phyloP scores from a whole-genome alignment of 768 basidiomycete species.

The Galerina marginata region DNA sequence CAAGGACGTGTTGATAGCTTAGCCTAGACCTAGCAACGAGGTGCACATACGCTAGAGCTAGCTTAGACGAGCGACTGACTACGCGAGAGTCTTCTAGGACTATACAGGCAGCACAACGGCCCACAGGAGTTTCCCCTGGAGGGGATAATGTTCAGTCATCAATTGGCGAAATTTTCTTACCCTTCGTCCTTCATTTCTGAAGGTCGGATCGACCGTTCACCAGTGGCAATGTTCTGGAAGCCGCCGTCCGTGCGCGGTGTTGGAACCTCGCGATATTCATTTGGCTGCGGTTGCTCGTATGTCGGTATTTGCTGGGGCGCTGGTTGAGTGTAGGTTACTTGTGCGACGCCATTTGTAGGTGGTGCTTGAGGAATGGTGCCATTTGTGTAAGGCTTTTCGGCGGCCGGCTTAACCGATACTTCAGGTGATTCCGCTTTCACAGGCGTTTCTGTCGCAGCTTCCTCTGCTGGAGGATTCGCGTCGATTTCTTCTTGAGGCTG shows the following conservation, averaged over 20 bases:
- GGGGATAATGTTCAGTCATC: constrained; percentile 23
- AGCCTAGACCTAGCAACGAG: constrained; percentile 74
- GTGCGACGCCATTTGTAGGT: constrained; percentile 27
- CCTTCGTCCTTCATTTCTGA: constrained; percentile 98
- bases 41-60: constrained; percentile 75
- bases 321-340: constrained; percentile 42
- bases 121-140: constrained; percentile 36
- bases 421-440: constrained; percentile 22
- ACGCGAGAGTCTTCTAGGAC: constrained; percentile 58
- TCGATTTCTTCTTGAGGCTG: constrained; percentile 35
- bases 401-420: constrained; percentile 14
- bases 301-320: constrained; percentile 76
- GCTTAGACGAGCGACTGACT: constrained; percentile 69
- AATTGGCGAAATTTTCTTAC: constrained; percentile 64
- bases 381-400: constrained; percentile 24
- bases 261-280: constrained; percentile 52
- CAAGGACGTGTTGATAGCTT: constrained; percentile 63
- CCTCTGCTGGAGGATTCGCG: constrained; percentile 18
- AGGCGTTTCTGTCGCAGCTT: constrained; percentile 17
- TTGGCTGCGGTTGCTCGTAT: constrained; percentile 68
- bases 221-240: constrained; percentile 49
- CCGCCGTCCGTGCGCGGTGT: constrained; percentile 41
- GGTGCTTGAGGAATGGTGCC: constrained; percentile 22
- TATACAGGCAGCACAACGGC: constrained; percentile 28
- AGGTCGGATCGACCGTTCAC: constrained; percentile 75